Conservation (phyloP, 2,329 filamentous ascomycete genomes). For the Colletotrichum plurivorum region DNA sequence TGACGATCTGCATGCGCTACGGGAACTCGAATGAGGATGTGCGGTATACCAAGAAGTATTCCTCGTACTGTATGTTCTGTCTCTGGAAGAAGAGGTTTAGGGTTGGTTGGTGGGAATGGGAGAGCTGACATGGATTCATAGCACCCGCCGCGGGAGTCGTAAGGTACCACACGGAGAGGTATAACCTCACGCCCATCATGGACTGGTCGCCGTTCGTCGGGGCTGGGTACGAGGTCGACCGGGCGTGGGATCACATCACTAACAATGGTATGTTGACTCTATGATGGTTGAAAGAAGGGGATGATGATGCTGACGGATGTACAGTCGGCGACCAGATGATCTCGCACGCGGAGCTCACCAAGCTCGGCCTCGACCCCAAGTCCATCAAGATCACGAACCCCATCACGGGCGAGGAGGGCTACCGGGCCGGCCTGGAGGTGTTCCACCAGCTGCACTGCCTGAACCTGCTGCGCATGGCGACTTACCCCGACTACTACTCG, state of each 20-base stretch:
- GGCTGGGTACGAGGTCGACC: conserved; percentile 68
- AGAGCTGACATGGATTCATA: conserved; percentile 44
- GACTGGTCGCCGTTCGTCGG: conserved; percentile 66
- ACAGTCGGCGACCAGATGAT: conserved; percentile 74
- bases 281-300: no score
- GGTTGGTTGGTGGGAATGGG: no score
- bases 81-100: background rate
- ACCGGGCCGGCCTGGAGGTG: conserved; percentile 71
- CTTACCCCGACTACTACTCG: conserved; percentile 65
- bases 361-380: conserved; percentile 65
- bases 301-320: conserved; percentile 35
- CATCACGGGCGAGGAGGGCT: conserved; percentile 69
- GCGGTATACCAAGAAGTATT: conserved; percentile 56
- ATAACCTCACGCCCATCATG: conserved; percentile 62
- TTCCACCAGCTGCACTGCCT: conserved; percentile 70
- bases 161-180: conserved; percentile 64
- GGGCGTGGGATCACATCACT: conserved; percentile 69
- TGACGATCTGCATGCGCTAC: conserved; percentile 56
- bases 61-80: conserved; percentile 58
- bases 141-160: conserved; percentile 63
- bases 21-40: conserved; percentile 50
- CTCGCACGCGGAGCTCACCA: conserved; percentile 65
- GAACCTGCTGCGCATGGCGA: conserved; percentile 62
- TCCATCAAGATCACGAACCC: conserved; percentile 70
- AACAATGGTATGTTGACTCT: conserved; percentile 57